A percentile compares a stretch with the other conserved stretches of the same genome.
phyloP scores from a whole-genome alignment of 148 eudicot species.

The Nepenthes gracilis region DNA sequence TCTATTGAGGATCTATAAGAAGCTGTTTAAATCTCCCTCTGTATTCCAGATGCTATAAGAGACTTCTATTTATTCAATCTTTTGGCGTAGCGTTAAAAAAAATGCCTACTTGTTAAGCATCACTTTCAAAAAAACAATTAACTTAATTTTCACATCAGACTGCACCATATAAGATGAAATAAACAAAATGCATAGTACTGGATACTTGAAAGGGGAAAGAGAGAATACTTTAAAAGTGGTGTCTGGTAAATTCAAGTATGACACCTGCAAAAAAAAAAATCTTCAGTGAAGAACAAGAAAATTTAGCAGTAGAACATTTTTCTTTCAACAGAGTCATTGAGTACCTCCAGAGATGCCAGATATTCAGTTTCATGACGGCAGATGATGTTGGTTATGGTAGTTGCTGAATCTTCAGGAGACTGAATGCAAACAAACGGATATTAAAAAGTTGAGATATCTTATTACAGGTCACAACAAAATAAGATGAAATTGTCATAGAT shows the following conservation, averaged over 20 bases:
- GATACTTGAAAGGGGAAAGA: background rate
- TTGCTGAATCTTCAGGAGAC: conserved; percentile 81
- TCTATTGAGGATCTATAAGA: no score
- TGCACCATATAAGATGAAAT: no score
- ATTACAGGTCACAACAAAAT: background rate
- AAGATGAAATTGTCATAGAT: background rate
- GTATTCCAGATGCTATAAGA: no score
- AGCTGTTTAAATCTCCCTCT: no score
- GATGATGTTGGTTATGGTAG: conserved; percentile 56
- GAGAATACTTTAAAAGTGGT: conserved; percentile 84
- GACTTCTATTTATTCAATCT: no score
- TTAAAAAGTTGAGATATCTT: background rate
- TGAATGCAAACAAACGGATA: conserved; percentile 22
- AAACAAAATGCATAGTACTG: no score
- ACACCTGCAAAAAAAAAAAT: conserved; percentile 40
- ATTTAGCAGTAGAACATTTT: conserved; percentile 1
- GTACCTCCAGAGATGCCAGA: conserved; percentile 79
- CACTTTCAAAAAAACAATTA: no score
- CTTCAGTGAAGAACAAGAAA: conserved; percentile 6
- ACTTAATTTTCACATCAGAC: no score
- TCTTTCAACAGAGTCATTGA: background rate
- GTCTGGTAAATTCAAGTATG: conserved; percentile 80
- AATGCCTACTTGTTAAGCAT: no score
- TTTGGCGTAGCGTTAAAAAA: no score
- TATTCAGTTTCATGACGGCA: conserved; percentile 92